These are phyloP conservation scores for Turritis glabra DNA, from an alignment of 345 rosid species.

Conservation along the genomic window DNA sequence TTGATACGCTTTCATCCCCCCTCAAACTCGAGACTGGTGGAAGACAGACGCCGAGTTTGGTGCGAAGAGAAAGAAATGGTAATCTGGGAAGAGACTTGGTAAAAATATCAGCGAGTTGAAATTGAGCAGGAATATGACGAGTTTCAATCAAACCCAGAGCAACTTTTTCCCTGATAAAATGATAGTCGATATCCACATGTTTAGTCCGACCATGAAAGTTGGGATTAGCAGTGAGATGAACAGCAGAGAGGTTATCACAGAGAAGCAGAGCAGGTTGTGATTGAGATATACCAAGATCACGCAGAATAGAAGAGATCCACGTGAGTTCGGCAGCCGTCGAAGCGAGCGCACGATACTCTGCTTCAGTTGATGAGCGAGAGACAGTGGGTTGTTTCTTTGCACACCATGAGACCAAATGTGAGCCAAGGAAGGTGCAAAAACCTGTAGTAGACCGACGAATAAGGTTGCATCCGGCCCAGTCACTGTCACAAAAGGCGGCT, in stretches of 20 bases:
- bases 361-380: neutral
- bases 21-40: neutral
- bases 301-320: neutral
- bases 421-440: neutral
- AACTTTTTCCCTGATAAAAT: neutral
- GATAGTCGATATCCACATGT: neutral
- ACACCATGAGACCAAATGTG: neutral
- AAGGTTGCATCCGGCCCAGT: neutral
- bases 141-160: neutral
- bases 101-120: neutral
- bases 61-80: neutral
- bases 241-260: neutral
- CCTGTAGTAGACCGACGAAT: neutral
- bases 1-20: neutral
- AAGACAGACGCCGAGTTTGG: neutral
- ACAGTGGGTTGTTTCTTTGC: neutral
- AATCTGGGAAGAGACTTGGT: neutral
- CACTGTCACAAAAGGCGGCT: neutral
- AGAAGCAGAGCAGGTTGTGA: neutral
- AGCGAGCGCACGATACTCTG: neutral
- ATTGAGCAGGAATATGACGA: neutral
- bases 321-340: neutral
- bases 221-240: neutral
- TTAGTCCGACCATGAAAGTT: neutral
- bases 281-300: neutral